Evolutionary conservation across 345 rosid species (phyloP).

Genomic region (Aquilaria yunnanensis): DNA sequence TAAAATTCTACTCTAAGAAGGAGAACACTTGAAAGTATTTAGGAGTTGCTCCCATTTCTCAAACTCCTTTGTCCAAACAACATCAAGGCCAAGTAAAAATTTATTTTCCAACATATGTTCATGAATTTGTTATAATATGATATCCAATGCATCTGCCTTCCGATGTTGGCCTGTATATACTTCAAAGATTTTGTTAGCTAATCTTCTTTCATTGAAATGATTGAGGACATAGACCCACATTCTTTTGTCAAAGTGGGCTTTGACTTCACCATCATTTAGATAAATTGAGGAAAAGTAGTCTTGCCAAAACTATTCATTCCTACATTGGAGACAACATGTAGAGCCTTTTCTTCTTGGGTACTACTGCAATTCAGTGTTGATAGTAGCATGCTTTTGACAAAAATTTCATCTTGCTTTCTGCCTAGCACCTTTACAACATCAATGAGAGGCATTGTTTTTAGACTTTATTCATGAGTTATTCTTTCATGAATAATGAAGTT

Average conservation of each 20-base stretch:
- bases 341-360: background rate
- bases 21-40: background rate
- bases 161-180: background rate
- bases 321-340: slow-evolving; percentile 2
- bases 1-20: slow-evolving; percentile 8
- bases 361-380: background rate
- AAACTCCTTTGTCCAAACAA: slow-evolving; percentile 13
- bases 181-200: slow-evolving; percentile 13
- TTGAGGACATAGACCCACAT: slow-evolving; percentile 16
- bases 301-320: slow-evolving; percentile 17
- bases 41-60: slow-evolving; percentile 10
- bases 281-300: slow-evolving; percentile 15
- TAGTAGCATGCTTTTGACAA: slow-evolving; percentile 1
- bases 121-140: background rate
- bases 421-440: slow-evolving; percentile 4
- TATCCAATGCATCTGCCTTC: background rate
- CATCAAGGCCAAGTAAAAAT: slow-evolving; percentile 19
- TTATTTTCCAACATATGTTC: background rate
- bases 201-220: slow-evolving; percentile 4
- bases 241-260: slow-evolving; percentile 4
- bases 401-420: background rate
- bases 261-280: slow-evolving; percentile 5
- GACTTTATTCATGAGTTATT: background rate
- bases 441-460: background rate
- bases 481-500: too few relatives aligned